Evolutionary conservation across 768 basidiomycete species (phyloP).

Genomic region (Porpolomopsis calyptriformis): DNA sequence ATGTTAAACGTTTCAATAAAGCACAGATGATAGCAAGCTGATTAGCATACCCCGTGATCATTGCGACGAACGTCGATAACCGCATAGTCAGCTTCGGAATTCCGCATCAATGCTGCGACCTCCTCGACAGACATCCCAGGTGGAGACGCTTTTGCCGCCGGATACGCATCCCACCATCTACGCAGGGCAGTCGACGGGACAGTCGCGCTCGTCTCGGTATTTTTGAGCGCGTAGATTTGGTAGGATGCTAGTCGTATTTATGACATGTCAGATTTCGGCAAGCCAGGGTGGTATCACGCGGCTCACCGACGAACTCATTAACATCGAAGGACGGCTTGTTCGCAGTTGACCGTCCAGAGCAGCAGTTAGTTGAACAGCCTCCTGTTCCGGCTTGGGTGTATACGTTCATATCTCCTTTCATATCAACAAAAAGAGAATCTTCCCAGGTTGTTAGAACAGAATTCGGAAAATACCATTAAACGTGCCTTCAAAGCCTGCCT

Average conservation of each 20-base stretch:
- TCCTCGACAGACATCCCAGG: slow-evolving; percentile 24
- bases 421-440: slow-evolving; percentile 35
- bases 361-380: slow-evolving; percentile 5
- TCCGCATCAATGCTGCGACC: slow-evolving; percentile 26
- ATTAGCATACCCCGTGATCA: slow-evolving; percentile 33
- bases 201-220: slow-evolving; percentile 5
- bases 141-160: slow-evolving; percentile 25
- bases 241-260: slow-evolving; percentile 28
- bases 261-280: neutral
- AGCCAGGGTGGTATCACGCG: neutral
- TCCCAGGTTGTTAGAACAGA: neutral
- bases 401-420: slow-evolving; percentile 29
- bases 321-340: slow-evolving; percentile 22
- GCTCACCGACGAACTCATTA: slow-evolving; percentile 37
- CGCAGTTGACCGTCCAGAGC: neutral
- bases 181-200: slow-evolving; percentile 19
- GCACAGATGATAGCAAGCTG: neutral
- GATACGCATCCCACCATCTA: slow-evolving; percentile 49
- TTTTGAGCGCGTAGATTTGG: slow-evolving; percentile 36
- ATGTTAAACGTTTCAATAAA: neutral
- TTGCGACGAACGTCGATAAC: slow-evolving; percentile 42
- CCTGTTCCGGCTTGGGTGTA: slow-evolving; percentile 21
- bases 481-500: slow-evolving; percentile 35
- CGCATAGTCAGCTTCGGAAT: slow-evolving; percentile 20
- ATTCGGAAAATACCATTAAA: neutral